These are phyloP conservation scores for Cordyceps pruinosa DNA, from an alignment of 2,329 filamentous ascomycete species.

Conservation along the genomic window DNA sequence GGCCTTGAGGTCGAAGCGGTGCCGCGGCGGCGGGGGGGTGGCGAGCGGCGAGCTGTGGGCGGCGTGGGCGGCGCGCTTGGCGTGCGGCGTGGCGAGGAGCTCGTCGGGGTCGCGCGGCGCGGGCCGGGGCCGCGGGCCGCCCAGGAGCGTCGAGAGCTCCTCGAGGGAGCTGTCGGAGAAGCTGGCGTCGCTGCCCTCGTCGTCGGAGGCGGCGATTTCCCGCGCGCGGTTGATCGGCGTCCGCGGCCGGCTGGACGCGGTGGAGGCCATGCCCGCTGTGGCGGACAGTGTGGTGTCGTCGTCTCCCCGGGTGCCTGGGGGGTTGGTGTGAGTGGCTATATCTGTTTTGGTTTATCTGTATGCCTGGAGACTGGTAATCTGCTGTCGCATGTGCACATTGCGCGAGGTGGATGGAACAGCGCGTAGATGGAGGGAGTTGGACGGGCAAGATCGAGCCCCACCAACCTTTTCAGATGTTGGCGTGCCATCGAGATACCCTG, in stretches of 20 bases:
- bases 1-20: conserved; percentile 57
- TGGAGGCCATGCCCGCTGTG: conserved; percentile 5
- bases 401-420: neutral
- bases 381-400: neutral
- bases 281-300: neutral
- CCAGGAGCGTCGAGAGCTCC: conserved; percentile 34
- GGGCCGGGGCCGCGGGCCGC: conserved; percentile 16
- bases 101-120: conserved; percentile 12
- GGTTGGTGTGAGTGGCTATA: neutral
- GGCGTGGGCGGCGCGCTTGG: conserved; percentile 36
- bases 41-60: conserved; percentile 42
- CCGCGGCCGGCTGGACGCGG: conserved; percentile 38
- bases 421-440: too few species aligned
- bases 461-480: neutral
- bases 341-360: neutral
- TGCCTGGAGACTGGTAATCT: neutral
- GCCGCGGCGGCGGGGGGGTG: conserved; percentile 47
- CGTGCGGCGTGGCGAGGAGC: neutral
- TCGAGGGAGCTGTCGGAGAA: conserved; percentile 53
- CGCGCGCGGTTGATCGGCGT: neutral
- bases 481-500: neutral
- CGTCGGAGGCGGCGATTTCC: conserved; percentile 64
- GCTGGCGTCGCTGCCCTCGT: conserved; percentile 53
- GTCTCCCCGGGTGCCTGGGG: neutral
- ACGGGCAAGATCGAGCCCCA: too few species aligned